Conservation (phyloP, 805 yeast species). For the Hanseniaspora opuntiae region DNA sequence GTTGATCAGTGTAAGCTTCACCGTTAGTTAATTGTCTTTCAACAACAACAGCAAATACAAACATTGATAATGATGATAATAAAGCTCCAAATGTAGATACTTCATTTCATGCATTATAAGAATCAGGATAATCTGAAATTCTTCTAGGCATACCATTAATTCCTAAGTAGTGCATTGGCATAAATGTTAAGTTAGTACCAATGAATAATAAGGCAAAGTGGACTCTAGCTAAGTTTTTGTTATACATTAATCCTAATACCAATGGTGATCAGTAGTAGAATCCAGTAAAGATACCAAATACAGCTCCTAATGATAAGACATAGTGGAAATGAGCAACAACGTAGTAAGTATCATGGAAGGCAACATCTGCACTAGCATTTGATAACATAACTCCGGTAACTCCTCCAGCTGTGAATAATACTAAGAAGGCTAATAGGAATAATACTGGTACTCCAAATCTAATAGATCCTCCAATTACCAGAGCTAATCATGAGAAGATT, state of each 20-base stretch:
- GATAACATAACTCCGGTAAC: conserved; percentile 17
- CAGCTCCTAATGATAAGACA: conserved; percentile 16
- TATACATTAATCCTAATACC: conserved; percentile 13
- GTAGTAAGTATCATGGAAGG: conserved; percentile 16
- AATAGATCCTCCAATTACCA: conserved; percentile 14
- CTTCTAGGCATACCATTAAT: conserved; percentile 15
- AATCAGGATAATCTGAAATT: conserved; percentile 15
- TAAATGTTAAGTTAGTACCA: conserved; percentile 14
- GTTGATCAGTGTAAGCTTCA: background rate
- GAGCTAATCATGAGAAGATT: conserved; percentile 14
- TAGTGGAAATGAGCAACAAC: conserved; percentile 14
- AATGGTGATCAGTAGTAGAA: conserved; percentile 15
- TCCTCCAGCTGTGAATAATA: conserved; percentile 18
- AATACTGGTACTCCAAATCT: conserved; percentile 14
- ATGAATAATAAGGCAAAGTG: conserved; percentile 14
- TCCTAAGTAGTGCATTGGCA: conserved; percentile 15
- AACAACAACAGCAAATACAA: conserved; percentile 1
- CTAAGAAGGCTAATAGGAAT: conserved; percentile 16
- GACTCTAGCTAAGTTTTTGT: conserved; percentile 12
- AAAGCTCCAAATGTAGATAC: conserved; percentile 7
- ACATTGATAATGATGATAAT: conserved; percentile 7
- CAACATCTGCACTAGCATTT: conserved; percentile 16
- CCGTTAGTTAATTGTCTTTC: conserved; percentile 1
- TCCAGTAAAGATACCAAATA: conserved; percentile 15
- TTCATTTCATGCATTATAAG: conserved; percentile 12